Percentiles rank a stretch among this genome's conserved stretches.
These are phyloP conservation scores for Beauveria brongniartii DNA, from an alignment of 2,329 filamentous ascomycete genomes.

Conservation along the genomic window DNA sequence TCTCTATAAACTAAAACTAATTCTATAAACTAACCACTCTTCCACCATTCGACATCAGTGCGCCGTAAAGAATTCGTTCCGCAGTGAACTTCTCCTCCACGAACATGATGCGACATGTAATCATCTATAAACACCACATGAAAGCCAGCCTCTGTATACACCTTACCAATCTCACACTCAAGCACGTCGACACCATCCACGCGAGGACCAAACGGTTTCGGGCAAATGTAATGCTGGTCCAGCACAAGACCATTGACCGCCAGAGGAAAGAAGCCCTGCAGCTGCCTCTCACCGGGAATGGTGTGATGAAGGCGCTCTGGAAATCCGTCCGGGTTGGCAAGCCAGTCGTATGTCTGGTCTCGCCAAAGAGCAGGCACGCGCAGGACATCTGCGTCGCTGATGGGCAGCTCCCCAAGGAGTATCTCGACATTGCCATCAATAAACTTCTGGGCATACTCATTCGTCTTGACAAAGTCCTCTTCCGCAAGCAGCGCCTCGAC, in stretches of 20 bases:
- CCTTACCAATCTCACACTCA: background rate
- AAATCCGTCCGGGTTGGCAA: background rate
- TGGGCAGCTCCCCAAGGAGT: slow-evolving; percentile 9
- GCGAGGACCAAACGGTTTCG: slow-evolving; percentile 18
- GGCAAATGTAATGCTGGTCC: slow-evolving; percentile 14
- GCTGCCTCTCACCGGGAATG: background rate
- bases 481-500: background rate
- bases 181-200: slow-evolving; percentile 18
- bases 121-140: slow-evolving; percentile 17
- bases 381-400: slow-evolving; percentile 6
- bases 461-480: slow-evolving; percentile 12
- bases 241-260: slow-evolving; percentile 14
- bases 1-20: too few relatives aligned
- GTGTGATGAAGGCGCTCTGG: background rate
- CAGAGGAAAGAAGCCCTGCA: slow-evolving; percentile 11
- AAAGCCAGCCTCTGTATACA: slow-evolving; percentile 15
- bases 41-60: slow-evolving; percentile 16
- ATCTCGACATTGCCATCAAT: slow-evolving; percentile 7
- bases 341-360: slow-evolving; percentile 7
- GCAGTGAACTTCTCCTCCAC: slow-evolving; percentile 19
- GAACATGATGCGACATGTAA: slow-evolving; percentile 18
- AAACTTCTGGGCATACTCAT: slow-evolving; percentile 12
- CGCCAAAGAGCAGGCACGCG: slow-evolving; percentile 9
- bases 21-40: background rate
- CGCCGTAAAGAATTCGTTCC: slow-evolving; percentile 18